These are phyloP conservation scores for Sporisorium graminicola DNA, from an alignment of 1,284 basidiomycete species.

Conservation along the genomic window DNA sequence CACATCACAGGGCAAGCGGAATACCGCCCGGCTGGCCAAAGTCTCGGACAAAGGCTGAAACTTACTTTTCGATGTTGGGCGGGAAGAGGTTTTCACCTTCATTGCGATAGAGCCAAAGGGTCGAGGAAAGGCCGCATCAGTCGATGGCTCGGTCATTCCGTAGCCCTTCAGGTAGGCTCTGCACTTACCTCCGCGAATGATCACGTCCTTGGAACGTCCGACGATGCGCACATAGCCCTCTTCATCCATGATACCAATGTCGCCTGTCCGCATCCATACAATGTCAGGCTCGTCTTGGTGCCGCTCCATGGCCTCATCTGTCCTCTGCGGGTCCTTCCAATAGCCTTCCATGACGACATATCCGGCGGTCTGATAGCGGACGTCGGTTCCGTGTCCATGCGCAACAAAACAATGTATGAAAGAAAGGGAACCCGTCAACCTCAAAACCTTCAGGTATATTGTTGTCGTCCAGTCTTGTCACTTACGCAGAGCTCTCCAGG, in stretches of 20 bases:
- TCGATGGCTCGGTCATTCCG: background rate
- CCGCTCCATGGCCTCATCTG: slow-evolving; percentile 75
- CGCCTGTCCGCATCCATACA: slow-evolving; percentile 86
- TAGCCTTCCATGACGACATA: slow-evolving; percentile 86
- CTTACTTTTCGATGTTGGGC: slow-evolving; percentile 82
- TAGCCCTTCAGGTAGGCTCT: background rate
- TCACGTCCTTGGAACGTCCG: slow-evolving; percentile 80
- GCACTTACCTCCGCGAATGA: slow-evolving; percentile 90
- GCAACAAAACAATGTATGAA: slow-evolving; percentile 1
- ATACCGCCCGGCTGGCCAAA: background rate
- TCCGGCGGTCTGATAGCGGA: slow-evolving; percentile 74
- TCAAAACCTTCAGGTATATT: too few species aligned
- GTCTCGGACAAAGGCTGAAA: background rate
- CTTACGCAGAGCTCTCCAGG: slow-evolving; percentile 78
- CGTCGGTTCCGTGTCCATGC: slow-evolving; percentile 11
- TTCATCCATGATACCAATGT: slow-evolving; percentile 83
- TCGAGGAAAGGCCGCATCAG: slow-evolving; percentile 16
- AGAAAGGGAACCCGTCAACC: slow-evolving; percentile 5
- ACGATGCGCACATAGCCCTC: slow-evolving; percentile 83
- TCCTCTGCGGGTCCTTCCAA: slow-evolving; percentile 81
- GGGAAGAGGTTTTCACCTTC: slow-evolving; percentile 76
- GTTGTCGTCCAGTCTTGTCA: too few species aligned
- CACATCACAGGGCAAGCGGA: background rate
- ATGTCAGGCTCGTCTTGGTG: slow-evolving; percentile 72
- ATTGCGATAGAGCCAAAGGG: background rate